phyloP scores from a whole-genome alignment of 2,329 filamentous ascomycete species.

The Pyricularia sp. region DNA sequence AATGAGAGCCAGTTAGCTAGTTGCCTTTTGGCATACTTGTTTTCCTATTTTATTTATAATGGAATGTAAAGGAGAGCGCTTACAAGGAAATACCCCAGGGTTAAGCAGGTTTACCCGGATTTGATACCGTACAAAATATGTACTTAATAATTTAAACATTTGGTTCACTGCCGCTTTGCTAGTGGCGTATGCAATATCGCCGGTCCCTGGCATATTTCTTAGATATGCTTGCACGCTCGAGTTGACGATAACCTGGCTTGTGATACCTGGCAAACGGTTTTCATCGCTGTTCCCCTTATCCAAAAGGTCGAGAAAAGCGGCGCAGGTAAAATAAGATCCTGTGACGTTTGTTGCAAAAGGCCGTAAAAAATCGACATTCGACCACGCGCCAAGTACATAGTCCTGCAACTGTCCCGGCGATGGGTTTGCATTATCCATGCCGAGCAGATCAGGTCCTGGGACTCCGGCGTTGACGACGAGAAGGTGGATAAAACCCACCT shows the following conservation, averaged over 20 bases:
- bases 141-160: not conserved
- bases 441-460: no score
- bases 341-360: conserved; percentile 51
- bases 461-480: no score
- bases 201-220: not conserved
- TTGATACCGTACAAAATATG: not conserved
- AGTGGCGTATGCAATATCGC: not conserved
- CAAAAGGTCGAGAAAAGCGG: conserved; percentile 59
- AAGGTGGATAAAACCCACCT: no score
- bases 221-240: not conserved
- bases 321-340: conserved; percentile 56
- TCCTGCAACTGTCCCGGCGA: no score
- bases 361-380: conserved; percentile 47
- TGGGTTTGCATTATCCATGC: no score
- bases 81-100: not conserved
- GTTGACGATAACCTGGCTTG: conserved; percentile 20
- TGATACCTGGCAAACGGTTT: conserved; percentile 9
- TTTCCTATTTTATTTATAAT: no score
- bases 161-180: not conserved
- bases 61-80: no score
- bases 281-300: conserved; percentile 40
- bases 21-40: no score
- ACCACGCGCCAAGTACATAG: conserved; percentile 27
- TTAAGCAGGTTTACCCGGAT: conserved; percentile 1
- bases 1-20: no score